Conservation (phyloP, 805 yeast species). For the Zygosaccharomyces bisporus region DNA sequence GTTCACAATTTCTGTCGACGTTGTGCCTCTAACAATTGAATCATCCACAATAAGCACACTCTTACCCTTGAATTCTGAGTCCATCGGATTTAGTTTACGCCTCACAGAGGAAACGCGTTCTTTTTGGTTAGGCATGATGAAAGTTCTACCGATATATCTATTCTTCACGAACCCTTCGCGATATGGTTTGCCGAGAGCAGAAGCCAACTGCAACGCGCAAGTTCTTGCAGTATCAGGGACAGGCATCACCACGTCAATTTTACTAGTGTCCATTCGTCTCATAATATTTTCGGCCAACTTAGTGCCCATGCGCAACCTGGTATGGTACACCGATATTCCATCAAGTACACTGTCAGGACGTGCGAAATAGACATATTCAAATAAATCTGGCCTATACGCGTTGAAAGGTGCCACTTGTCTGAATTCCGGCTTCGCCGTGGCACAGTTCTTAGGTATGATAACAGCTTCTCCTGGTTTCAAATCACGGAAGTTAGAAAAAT, state of each 20-base stretch:
- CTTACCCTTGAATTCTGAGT: slow-evolving; percentile 78
- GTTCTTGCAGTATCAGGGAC: slow-evolving; percentile 99
- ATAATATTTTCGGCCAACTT: slow-evolving; percentile 73
- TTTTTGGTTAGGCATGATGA: slow-evolving; percentile 96
- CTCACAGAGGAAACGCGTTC: slow-evolving; percentile 92
- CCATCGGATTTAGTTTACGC: slow-evolving; percentile 94
- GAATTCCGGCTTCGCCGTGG: slow-evolving; percentile 60
- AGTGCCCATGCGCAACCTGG: slow-evolving; percentile 91
- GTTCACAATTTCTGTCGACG: slow-evolving; percentile 90
- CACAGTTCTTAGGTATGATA: slow-evolving; percentile 73
- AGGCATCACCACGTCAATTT: slow-evolving; percentile 92
- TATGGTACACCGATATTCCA: slow-evolving; percentile 93
- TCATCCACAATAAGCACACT: slow-evolving; percentile 91
- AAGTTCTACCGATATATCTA: slow-evolving; percentile 95
- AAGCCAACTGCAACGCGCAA: slow-evolving; percentile 89
- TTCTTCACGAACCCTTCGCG: slow-evolving; percentile 97
- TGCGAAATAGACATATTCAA: slow-evolving; percentile 97
- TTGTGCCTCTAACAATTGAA: slow-evolving; percentile 96
- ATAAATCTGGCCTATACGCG: slow-evolving; percentile 89
- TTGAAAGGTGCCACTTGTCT: slow-evolving; percentile 77
- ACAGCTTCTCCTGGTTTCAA: slow-evolving; percentile 95
- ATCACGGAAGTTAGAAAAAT: slow-evolving; percentile 75
- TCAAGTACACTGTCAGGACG: slow-evolving; percentile 95
- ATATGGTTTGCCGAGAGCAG: slow-evolving; percentile 72
- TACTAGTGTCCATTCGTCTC: slow-evolving; percentile 45